Evolutionary conservation across 2,329 filamentous ascomycete genomes (phyloP).

Genomic region (Colletotrichum cordylinicola): DNA sequence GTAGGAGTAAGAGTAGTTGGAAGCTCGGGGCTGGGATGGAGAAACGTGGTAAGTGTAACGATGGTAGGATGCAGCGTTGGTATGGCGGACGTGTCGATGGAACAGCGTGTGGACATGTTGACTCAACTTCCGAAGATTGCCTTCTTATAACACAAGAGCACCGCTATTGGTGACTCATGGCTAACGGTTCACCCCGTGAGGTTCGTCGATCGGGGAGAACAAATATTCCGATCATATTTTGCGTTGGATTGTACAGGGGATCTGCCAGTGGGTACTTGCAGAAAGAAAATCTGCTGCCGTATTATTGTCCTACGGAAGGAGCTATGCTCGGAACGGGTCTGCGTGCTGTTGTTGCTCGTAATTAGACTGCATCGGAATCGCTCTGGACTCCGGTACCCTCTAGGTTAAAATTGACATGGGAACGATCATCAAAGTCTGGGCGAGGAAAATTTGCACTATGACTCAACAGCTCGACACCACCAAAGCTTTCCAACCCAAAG

Average conservation of each 20-base stretch:
- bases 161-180: neutral
- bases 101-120: neutral
- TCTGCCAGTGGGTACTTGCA: neutral
- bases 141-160: neutral
- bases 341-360: neutral
- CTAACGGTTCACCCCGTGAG: neutral
- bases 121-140: neutral
- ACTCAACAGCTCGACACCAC: neutral
- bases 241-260: neutral
- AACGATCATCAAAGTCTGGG: neutral
- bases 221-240: neutral
- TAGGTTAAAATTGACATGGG: neutral
- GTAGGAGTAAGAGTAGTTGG: neutral
- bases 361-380: neutral
- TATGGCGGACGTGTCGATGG: neutral
- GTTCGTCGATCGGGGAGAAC: neutral
- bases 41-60: neutral
- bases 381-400: neutral
- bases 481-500: neutral
- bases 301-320: neutral
- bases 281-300: neutral
- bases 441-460: neutral
- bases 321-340: neutral
- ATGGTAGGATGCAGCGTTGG: neutral
- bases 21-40: neutral